Evolutionary conservation across 1,284 basidiomycete genomes (phyloP).

Genomic region (Stygiomarasmius scandens): DNA sequence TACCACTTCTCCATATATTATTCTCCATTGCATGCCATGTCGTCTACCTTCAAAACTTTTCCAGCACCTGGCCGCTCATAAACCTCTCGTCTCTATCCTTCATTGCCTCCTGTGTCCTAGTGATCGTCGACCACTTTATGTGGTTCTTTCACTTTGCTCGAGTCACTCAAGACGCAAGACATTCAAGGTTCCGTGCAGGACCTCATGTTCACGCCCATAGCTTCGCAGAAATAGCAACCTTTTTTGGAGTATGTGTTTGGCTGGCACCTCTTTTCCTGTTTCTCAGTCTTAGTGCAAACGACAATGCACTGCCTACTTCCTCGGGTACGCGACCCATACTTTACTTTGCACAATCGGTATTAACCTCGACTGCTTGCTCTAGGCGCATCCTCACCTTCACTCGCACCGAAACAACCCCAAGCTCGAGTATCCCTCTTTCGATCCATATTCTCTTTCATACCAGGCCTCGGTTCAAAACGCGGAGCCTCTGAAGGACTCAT

Average conservation of each 20-base stretch:
- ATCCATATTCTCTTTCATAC: constrained; percentile 54
- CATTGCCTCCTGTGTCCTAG: constrained; percentile 80
- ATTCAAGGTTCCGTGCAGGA: constrained; percentile 44
- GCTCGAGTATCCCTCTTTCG: constrained; percentile 63
- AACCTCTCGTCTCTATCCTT: constrained; percentile 84
- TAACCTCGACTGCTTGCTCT: constrained; percentile 24
- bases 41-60: constrained; percentile 92
- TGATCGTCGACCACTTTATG: constrained; percentile 87
- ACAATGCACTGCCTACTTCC: constrained; percentile 82
- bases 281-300: constrained; percentile 91
- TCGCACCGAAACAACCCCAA: constrained; percentile 26
- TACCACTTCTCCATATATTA: constrained; percentile 72
- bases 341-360: constrained; percentile 1
- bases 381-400: constrained; percentile 40
- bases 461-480: constrained; percentile 34
- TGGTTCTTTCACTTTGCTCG: constrained; percentile 94
- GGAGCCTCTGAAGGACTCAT: constrained; percentile 61
- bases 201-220: constrained; percentile 48
- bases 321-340: constrained; percentile 33
- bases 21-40: constrained; percentile 86
- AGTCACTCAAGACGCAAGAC: constrained; percentile 57
- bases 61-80: constrained; percentile 85
- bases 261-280: constrained; percentile 89
- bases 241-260: constrained; percentile 94
- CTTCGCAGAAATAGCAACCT: constrained; percentile 89